Evolutionary conservation across 192 early-diverging fungal genomes (phyloP).

Genomic region (Mortierella alpina): DNA sequence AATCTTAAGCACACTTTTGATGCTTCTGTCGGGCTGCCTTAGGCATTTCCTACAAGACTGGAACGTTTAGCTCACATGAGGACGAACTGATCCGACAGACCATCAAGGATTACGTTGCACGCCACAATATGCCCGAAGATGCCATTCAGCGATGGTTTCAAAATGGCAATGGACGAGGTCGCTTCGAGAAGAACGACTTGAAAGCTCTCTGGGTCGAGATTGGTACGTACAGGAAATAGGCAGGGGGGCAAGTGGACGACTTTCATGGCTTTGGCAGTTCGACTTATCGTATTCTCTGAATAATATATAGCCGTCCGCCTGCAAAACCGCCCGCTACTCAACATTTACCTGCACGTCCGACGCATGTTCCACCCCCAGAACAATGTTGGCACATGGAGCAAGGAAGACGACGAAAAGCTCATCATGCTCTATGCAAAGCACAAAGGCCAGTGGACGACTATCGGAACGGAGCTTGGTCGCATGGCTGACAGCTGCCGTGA

Average conservation of each 20-base stretch:
- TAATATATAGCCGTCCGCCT: constrained; percentile 28
- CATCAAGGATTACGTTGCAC: constrained; percentile 35
- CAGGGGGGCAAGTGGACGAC: not conserved
- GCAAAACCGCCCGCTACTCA: constrained; percentile 40
- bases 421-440: constrained; percentile 36
- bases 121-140: constrained; percentile 48
- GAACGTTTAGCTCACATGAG: constrained; percentile 47
- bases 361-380: constrained; percentile 54
- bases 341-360: constrained; percentile 53
- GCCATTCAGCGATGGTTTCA: constrained; percentile 50
- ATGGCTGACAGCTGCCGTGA: constrained; percentile 55
- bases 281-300: not conserved
- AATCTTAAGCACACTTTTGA: no score
- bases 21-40: not conserved
- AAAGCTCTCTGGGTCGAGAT: constrained; percentile 52
- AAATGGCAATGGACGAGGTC: constrained; percentile 46
- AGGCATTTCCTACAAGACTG: constrained; percentile 44
- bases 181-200: constrained; percentile 51
- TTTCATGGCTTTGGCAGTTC: not conserved
- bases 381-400: constrained; percentile 51
- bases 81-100: constrained; percentile 45
- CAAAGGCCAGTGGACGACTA: constrained; percentile 53
- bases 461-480: constrained; percentile 48
- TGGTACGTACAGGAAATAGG: constrained; percentile 9
- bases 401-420: constrained; percentile 54